Evolutionary conservation across 2,329 filamentous ascomycete genomes (phyloP).

Genomic region (Diaporthe capsici): DNA sequence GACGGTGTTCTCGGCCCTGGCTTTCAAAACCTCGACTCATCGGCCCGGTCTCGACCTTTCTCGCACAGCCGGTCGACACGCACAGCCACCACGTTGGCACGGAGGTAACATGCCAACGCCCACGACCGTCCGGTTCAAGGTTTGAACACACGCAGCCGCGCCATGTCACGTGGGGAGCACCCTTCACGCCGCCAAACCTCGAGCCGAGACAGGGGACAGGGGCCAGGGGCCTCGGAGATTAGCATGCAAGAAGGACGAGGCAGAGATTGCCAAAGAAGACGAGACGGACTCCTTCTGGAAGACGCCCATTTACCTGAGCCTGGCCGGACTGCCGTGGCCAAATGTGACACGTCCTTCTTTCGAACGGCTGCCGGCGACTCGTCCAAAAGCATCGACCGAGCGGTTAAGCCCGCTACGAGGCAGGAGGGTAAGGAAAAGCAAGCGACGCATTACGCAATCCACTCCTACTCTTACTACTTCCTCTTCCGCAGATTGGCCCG

Average conservation of each 20-base stretch:
- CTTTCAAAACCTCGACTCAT: background rate
- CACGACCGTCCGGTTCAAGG: background rate
- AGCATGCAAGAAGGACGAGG: constrained; percentile 11
- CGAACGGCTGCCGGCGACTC: constrained; percentile 11
- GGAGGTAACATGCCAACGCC: constrained; percentile 8
- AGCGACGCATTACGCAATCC: background rate
- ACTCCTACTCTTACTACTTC: background rate
- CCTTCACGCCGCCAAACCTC: constrained; percentile 9
- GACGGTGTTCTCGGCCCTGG: background rate
- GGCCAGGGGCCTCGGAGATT: constrained; percentile 24
- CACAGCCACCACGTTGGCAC: constrained; percentile 27
- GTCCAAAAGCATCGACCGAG: constrained; percentile 19
- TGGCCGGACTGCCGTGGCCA: constrained; percentile 10
- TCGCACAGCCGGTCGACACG: background rate
- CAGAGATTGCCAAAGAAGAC: constrained; percentile 21
- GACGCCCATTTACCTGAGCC: constrained; percentile 2
- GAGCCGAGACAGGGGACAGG: constrained; percentile 22
- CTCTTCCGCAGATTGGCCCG: background rate
- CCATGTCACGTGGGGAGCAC: constrained; percentile 11
- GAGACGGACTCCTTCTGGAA: constrained; percentile 18
- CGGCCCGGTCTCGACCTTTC: background rate
- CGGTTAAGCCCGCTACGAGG: constrained; percentile 20
- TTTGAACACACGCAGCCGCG: constrained; percentile 23
- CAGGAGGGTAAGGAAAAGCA: constrained; percentile 1
- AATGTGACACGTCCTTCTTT: constrained; percentile 15